Evolutionary conservation across 768 basidiomycete species (phyloP).

Genomic region (Lactarius akahatsu): DNA sequence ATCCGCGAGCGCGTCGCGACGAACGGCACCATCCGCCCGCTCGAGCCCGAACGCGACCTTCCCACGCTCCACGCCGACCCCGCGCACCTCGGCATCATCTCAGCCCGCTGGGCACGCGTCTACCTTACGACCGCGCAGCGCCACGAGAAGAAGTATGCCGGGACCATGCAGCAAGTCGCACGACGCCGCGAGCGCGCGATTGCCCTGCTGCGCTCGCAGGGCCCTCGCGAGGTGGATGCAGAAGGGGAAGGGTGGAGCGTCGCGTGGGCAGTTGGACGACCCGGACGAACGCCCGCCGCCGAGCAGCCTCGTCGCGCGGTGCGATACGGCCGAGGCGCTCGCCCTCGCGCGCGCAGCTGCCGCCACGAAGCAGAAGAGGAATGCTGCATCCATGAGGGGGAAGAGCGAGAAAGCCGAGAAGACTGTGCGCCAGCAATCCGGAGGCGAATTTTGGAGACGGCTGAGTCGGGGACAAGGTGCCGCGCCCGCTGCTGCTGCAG

Average conservation of each 20-base stretch:
- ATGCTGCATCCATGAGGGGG: too few relatives aligned
- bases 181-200: conserved; percentile 63
- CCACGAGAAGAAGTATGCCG: conserved; percentile 68
- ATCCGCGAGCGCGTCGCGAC: conserved; percentile 89
- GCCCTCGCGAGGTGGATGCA: neutral
- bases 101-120: conserved; percentile 69
- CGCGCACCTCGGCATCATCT: conserved; percentile 68
- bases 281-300: conserved; percentile 83
- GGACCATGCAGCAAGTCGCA: conserved; percentile 56
- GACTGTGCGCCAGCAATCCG: neutral
- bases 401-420: neutral
- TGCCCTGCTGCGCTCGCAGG: conserved; percentile 34
- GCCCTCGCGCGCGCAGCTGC: conserved; percentile 57
- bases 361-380: neutral
- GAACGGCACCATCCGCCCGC: conserved; percentile 69
- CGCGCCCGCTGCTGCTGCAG: too few relatives aligned
- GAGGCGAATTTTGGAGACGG: neutral
- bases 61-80: conserved; percentile 60
- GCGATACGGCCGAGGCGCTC: conserved; percentile 79
- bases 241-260: conserved; percentile 64
- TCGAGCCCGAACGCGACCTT: conserved; percentile 72
- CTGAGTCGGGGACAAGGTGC: neutral
- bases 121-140: conserved; percentile 62
- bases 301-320: conserved; percentile 80
- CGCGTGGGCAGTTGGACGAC: conserved; percentile 82